Percentiles rank a stretch among this genome's conserved stretches.
phyloP scores from a whole-genome alignment of 306 rosid species.

The Lotus japonicus region DNA sequence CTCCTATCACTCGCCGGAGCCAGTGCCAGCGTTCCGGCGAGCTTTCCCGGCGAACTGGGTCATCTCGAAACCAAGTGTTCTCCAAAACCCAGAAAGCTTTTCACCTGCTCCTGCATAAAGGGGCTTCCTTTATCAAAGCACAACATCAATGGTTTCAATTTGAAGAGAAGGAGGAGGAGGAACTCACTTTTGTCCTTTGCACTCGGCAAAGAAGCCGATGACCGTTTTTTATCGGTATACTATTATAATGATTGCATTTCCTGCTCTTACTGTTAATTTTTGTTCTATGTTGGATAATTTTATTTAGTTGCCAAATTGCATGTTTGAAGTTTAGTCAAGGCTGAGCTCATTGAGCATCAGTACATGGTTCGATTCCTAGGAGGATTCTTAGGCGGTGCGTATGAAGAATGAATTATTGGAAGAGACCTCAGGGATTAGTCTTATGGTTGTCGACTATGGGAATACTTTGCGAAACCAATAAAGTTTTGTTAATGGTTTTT shows the following conservation, averaged over 20 bases:
- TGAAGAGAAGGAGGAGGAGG: constrained; percentile 21
- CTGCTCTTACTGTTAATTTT: background rate
- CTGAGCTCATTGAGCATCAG: too few relatives aligned
- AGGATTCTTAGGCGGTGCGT: too few relatives aligned
- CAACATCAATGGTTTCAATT: constrained; percentile 23
- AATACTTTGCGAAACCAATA: too few relatives aligned
- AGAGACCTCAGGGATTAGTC: too few relatives aligned
- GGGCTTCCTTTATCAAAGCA: constrained; percentile 14
- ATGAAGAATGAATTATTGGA: too few relatives aligned
- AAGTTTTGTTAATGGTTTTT: too few relatives aligned
- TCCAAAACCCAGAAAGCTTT: constrained; percentile 26
- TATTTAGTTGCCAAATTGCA: background rate
- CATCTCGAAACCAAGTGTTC: constrained; percentile 6
- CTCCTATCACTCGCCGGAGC: constrained; percentile 38
- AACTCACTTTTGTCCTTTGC: constrained; percentile 36
- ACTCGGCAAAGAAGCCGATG: constrained; percentile 57
- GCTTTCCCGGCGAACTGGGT: constrained; percentile 31
- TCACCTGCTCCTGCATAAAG: constrained; percentile 16
- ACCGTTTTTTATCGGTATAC: constrained; percentile 48
- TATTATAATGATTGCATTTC: background rate
- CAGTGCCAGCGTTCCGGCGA: constrained; percentile 17
- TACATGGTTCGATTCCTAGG: too few relatives aligned
- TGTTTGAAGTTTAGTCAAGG: background rate
- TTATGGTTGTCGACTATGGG: too few relatives aligned
- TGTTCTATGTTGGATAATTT: background rate